Evolutionary conservation across 345 rosid genomes (phyloP), one percentile per base, ranked within the genome.

Genomic region (Hirschfeldia incana): DNA sequence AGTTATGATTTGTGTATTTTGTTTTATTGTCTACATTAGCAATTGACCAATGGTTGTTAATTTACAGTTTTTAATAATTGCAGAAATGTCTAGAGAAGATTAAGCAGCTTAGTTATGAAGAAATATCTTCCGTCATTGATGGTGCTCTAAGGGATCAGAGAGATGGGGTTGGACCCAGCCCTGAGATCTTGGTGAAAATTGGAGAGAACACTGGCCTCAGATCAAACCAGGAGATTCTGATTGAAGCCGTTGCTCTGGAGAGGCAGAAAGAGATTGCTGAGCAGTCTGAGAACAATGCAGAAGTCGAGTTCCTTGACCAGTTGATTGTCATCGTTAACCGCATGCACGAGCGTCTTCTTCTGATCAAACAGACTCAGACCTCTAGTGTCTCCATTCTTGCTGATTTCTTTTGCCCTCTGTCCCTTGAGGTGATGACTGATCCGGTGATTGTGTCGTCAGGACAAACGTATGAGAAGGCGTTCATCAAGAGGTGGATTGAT

Each of bases 371-470:
- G 87, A 85, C 97, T 6, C 88, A 88, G 83, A 85, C 88, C 70
- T 75, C 79, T 61, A 93, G 95, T 2, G 85, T 93, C 49, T 85
- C 97, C 75, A 96, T 96, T 76, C 98, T 97, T 34, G 78, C 97
- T 11, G 99, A 96, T 82, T 96, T 93, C 78, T 91, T 94, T 78
- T 93, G 98, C 66, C 99, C 98, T 71, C 89, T 96, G 15, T 96
- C 99, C 3, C 94, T 93, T 34, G 97, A 92, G 81, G 87, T 96
- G 81, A 96, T 96, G 99, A 88, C 92, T 26, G 97, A 93, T 87
- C 99, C 98, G 33, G 98, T 96, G 65, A 93, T 96, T 76, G 94
- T 92, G 39, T 88, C 94, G 72, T 89, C 97, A 37, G 98, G 99
- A 68, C 95, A 96, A 81, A 96, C 99, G 39, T 96, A 93, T 57